These are phyloP conservation scores for Ustilago bromivora DNA, from an alignment of 1,284 basidiomycete genomes.

Conservation along the genomic window DNA sequence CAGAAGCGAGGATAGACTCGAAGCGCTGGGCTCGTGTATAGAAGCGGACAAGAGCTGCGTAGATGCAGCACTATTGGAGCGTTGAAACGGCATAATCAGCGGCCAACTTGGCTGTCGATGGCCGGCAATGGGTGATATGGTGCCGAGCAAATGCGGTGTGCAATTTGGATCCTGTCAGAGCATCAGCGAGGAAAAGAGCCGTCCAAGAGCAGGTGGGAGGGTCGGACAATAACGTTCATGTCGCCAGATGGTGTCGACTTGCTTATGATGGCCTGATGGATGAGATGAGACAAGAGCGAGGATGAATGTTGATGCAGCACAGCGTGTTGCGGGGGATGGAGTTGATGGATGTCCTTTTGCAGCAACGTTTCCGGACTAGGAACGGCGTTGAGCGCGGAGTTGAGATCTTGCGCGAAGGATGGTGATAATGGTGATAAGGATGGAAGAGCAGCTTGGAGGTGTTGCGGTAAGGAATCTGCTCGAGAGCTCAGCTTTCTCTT, in stretches of 20 bases:
- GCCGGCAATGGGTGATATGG: neutral
- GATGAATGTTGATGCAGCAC: neutral
- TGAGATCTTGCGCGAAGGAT: neutral
- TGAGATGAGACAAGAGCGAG: neutral
- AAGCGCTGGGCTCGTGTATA: neutral
- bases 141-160: neutral
- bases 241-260: slow-evolving; percentile 7
- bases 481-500: slow-evolving; percentile 1
- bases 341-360: neutral
- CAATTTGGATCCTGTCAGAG: neutral
- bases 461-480: neutral
- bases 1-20: slow-evolving; percentile 8
- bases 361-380: neutral
- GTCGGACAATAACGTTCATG: slow-evolving; percentile 14
- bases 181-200: slow-evolving; percentile 24
- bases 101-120: neutral
- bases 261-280: slow-evolving; percentile 3
- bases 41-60: slow-evolving; percentile 25
- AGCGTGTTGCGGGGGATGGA: neutral
- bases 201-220: slow-evolving; percentile 2
- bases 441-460: neutral
- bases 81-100: slow-evolving; percentile 33
- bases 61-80: slow-evolving; percentile 26
- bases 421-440: neutral
- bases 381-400: neutral